Evolutionary conservation across 2,329 filamentous ascomycete species (phyloP).

Genomic region (Myriosclerotinia duriaeana): DNA sequence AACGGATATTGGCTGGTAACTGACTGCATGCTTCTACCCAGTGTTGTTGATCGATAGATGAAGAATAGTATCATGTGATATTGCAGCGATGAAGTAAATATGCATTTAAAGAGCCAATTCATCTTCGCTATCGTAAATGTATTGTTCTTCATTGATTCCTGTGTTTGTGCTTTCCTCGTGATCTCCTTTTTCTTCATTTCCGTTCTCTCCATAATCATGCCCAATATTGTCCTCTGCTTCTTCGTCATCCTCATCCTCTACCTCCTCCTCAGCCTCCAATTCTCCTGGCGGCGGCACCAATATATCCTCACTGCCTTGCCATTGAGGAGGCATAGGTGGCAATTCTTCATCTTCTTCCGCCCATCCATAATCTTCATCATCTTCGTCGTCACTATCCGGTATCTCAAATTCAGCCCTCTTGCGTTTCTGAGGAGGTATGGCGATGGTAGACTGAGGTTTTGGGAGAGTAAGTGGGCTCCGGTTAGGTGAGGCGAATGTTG

Average conservation of each 20-base stretch:
- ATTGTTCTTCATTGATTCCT: background rate
- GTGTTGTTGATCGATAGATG: too few species aligned
- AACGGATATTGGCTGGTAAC: too few species aligned
- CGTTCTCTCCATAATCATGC: background rate
- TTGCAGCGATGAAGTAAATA: background rate
- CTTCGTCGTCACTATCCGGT: slow-evolving; percentile 58
- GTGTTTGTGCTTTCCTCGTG: background rate
- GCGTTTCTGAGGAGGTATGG: slow-evolving; percentile 54
- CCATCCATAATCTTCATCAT: slow-evolving; percentile 73
- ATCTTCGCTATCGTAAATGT: slow-evolving; percentile 32
- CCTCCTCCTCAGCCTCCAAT: slow-evolving; percentile 28
- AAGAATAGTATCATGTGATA: too few species aligned
- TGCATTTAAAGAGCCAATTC: slow-evolving; percentile 25
- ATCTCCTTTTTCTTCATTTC: slow-evolving; percentile 17
- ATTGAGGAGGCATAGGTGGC: slow-evolving; percentile 61
- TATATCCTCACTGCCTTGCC: slow-evolving; percentile 66
- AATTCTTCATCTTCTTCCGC: slow-evolving; percentile 61
- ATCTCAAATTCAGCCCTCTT: slow-evolving; percentile 63
- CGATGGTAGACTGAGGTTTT: slow-evolving; percentile 20
- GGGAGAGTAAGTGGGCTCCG: background rate
- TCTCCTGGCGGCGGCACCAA: slow-evolving; percentile 44
- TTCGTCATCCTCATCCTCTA: slow-evolving; percentile 26
- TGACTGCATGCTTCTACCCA: too few species aligned
- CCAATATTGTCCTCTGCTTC: background rate
- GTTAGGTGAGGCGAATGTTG: slow-evolving; percentile 15